Evolutionary conservation across 352 stramenopile species (phyloP).

Genomic region (Stramenopiles sp.): DNA sequence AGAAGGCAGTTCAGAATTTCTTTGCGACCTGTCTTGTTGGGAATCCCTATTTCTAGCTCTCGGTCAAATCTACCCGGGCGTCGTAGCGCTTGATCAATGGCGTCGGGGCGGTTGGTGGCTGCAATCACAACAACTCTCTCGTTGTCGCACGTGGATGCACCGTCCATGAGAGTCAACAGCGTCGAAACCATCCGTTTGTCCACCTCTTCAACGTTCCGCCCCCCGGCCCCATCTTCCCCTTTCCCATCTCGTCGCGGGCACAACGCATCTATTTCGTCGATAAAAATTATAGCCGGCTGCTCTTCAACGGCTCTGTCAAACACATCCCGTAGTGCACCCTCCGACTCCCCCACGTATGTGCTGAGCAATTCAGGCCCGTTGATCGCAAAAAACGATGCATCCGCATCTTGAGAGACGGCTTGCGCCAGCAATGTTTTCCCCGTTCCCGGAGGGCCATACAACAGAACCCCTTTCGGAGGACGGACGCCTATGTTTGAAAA

Average conservation of each 20-base stretch:
- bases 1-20: conserved; percentile 83
- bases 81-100: conserved; percentile 92
- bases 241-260: conserved; percentile 94
- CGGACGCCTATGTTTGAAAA: conserved; percentile 71
- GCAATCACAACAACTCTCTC: conserved; percentile 87
- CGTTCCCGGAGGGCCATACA: conserved; percentile 82
- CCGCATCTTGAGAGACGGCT: conserved; percentile 67
- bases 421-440: conserved; percentile 85
- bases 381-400: conserved; percentile 82
- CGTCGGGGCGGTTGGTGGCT: conserved; percentile 94
- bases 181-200: conserved; percentile 95
- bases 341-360: conserved; percentile 76
- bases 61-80: conserved; percentile 90
- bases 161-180: conserved; percentile 97
- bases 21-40: conserved; percentile 64
- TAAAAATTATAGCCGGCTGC: conserved; percentile 98
- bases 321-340: conserved; percentile 78
- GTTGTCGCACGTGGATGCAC: conserved; percentile 46
- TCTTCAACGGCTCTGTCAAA: conserved; percentile 99
- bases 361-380: conserved; percentile 93
- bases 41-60: conserved; percentile 87
- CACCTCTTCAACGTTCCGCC: no score
- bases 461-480: conserved; percentile 73
- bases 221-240: conserved; percentile 31
- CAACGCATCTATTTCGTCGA: conserved; percentile 98